These are phyloP conservation scores for Ceratonia siliqua DNA, from an alignment of 306 rosid genomes.

Conservation along the genomic window DNA sequence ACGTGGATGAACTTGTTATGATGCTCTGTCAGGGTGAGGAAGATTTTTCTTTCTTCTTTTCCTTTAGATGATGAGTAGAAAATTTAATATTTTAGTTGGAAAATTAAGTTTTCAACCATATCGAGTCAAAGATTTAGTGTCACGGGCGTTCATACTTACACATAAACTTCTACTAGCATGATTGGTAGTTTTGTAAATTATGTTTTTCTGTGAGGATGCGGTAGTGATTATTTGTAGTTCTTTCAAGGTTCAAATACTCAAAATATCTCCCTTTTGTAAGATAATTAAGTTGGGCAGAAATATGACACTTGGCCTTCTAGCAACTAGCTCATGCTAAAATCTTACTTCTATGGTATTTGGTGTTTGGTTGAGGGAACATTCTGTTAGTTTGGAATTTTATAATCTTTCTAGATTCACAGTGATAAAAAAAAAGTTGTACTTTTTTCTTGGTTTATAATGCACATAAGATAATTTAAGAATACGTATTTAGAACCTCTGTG, in stretches of 20 bases:
- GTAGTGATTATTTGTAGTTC: not conserved
- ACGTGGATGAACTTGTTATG: not conserved
- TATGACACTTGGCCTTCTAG: not conserved
- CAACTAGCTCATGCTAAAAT: not conserved
- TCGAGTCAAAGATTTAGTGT: not conserved
- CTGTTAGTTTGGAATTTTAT: not conserved
- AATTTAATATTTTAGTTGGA: not conserved
- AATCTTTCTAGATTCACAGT: not conserved
- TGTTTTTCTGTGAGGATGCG: not conserved
- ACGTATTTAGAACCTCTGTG: not conserved
- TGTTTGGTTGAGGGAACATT: not conserved
- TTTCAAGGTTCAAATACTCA: not conserved
- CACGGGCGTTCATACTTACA: not conserved
- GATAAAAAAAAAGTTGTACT: not conserved
- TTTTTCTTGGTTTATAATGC: constrained; percentile 1
- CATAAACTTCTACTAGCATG: not conserved
- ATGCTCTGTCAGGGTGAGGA: not conserved
- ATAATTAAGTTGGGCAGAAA: not conserved
- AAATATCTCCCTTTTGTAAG: not conserved
- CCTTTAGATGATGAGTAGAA: not conserved
- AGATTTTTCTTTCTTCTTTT: not conserved
- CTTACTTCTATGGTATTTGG: not conserved
- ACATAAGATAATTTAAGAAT: not conserved
- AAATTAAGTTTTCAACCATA: not conserved
- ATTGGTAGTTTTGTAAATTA: not conserved